Evolutionary conservation across 2,329 filamentous ascomycete species (phyloP), one percentile per base, ranked within the genome.

Genomic region (Trichophyton simii): DNA sequence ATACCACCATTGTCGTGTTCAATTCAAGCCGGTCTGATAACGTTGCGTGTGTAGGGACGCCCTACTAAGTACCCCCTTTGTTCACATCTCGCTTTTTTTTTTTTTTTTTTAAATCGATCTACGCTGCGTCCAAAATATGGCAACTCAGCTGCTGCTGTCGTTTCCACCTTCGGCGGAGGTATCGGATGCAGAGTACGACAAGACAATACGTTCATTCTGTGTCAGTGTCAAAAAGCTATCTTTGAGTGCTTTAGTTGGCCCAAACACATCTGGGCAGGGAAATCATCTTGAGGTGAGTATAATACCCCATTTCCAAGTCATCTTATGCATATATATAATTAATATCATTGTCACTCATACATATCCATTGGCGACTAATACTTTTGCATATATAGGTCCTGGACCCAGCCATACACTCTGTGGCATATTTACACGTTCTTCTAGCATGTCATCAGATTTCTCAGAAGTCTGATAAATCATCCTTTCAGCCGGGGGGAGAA

Each of bases 361-460:
- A 18, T 48, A 18, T 20, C 11, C 46, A 28, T 52, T 15, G 13
- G 46, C 38, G 20, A 36, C 41, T 25, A 58, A 58, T 36, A 58
- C 44, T 9, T 25, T 25, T 18, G 3, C 41, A 8, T 41, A 25
- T 31, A 3, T 41, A 36, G 46, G 57, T 42, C 44, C 66, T 85
- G 62, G 77, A 86, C 66, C 83, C 85, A 20, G 71, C 78, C 6
- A 71, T 77, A 44, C 83, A 87, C 69, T 81, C 82, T 18, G 77
- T 87, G 64, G 76, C 82, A 7, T 87, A 85, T 71, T 72, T 84
- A 58, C 79, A 77, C 64, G 75, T 81, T 55, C 75, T 87, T 42
- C 71, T 77, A 55, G 75, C 77, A 36, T 77, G 79, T 63, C 76
- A 83, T 61, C 69, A 74, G 44, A 70, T 63, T 48, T 38, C 68